phyloP scores from a whole-genome alignment of 257 asterid genomes.

The Capsicum rhomboideum region DNA sequence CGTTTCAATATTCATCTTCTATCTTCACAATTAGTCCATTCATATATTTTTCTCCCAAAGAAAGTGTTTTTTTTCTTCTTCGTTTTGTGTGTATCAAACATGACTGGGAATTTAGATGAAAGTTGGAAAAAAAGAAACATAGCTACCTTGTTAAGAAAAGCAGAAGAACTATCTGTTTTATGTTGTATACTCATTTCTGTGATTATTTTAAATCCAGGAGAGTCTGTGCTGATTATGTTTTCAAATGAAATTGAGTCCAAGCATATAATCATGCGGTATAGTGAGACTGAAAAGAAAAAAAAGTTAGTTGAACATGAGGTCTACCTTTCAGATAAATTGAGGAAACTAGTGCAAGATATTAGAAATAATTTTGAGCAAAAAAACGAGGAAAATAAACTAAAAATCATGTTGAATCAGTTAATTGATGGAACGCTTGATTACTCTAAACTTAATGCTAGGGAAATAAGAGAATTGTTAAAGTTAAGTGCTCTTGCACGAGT shows the following conservation, averaged over 20 bases:
- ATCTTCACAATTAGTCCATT: not conserved
- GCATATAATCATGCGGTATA: not conserved
- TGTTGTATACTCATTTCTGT: not conserved
- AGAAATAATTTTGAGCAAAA: not conserved
- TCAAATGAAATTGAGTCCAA: not conserved
- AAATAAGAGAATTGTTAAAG: not conserved
- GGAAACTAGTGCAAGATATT: not conserved
- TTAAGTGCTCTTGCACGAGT: not conserved
- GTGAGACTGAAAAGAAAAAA: not conserved
- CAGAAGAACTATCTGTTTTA: not conserved
- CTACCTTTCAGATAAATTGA: not conserved
- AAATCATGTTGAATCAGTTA: not conserved
- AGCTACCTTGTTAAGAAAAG: not conserved
- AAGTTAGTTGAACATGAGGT: not conserved
- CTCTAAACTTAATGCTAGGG: not conserved
- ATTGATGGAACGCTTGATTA: not conserved
- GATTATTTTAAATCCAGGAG: not conserved
- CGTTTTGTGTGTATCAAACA: not conserved
- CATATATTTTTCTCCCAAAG: no score
- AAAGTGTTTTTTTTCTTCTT: no score
- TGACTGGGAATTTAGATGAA: not conserved
- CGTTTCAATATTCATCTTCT: not conserved
- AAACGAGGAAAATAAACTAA: accelerated
- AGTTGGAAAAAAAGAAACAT: no score
- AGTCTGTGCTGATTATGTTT: not conserved